Base-by-base conservation (phyloP, 1,284 basidiomycete species). In the Cryptococcus sp. region DNA sequence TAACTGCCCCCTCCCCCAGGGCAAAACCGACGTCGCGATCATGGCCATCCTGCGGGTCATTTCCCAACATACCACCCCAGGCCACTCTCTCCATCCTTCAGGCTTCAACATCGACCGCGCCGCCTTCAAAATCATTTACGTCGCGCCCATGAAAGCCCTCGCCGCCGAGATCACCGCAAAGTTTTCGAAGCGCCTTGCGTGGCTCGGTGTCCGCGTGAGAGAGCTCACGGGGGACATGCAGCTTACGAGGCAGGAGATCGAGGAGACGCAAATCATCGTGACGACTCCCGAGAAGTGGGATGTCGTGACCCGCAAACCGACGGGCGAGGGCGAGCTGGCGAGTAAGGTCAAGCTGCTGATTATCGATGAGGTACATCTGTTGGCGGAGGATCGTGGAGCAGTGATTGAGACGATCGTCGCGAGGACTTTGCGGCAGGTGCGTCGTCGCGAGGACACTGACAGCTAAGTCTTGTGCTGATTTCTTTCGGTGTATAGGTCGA, bases 261-360 rank as follows among this genome's bases (percentile, higher is more conserved):
- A 87, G 3, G 87, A 91, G 74, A 99, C 96, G 15, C 96, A 98
- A 72, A 89, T 99, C 56, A 98, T 99, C 60, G 93, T 99, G 12
- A 99, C 96, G 0, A 99, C 96, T 0, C 96, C 96, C 0, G 96
- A 99, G 74, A 99, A 99, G 77, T 99, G 96, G 96, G 96, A 99
- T 67, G 96, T 99, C 0, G 96, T 98, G 0, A 99, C 96, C 7
- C 82, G 96, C 59, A 98, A 97, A 73, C 93, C 95, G 0, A 92
- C 90, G 0, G 94, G 95, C 7, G 94, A 98, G 76, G 94, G 94
- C 13, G 94, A 98, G 73, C 81, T 98, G 23, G 91, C 91, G 18
- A 87, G 90, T 52, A 89, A 86, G 79, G 84, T 98, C 62, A 93
- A 93, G 70, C 81, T 99, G 16, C 82, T 99, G 40, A 98, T 99